phyloP scores from a whole-genome alignment of 73 alveolate genomes.

The Paraurostyla sp. region DNA sequence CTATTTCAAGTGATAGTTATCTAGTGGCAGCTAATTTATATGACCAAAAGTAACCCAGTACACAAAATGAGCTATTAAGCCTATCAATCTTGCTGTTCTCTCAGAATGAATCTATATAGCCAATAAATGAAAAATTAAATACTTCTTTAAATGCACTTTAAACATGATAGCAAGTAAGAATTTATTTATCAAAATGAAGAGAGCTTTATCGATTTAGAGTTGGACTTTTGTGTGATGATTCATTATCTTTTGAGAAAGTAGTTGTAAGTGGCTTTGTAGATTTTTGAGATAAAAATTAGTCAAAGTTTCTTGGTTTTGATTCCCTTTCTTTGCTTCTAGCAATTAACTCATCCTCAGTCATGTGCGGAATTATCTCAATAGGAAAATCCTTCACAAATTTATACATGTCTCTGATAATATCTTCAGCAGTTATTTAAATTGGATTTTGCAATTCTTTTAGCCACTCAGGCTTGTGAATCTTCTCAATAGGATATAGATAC shows the following conservation, averaged over 20 bases:
- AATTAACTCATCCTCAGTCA: slow-evolving; percentile 47
- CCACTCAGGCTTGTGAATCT: slow-evolving; percentile 25
- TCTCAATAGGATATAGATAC: slow-evolving; percentile 4
- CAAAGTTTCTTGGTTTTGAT: not conserved
- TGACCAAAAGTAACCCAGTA: slow-evolving; percentile 78
- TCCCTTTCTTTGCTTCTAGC: slow-evolving; percentile 18
- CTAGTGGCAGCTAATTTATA: slow-evolving; percentile 66
- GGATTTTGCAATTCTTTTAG: slow-evolving; percentile 65
- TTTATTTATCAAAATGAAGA: slow-evolving; percentile 23
- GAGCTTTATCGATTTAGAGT: not conserved
- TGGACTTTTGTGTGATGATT: not conserved
- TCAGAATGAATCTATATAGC: slow-evolving; percentile 39
- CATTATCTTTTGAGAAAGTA: not conserved
- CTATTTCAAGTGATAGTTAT: slow-evolving; percentile 51
- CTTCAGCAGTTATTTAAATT: slow-evolving; percentile 48
- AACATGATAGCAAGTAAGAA: slow-evolving; percentile 20
- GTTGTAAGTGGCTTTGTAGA: too few species aligned
- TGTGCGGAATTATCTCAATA: slow-evolving; percentile 59
- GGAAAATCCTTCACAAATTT: slow-evolving; percentile 71
- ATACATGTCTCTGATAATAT: slow-evolving; percentile 55
- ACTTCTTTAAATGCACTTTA: slow-evolving; percentile 36
- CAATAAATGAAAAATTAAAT: not conserved
- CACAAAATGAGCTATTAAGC: slow-evolving; percentile 66
- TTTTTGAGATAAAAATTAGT: not conserved
- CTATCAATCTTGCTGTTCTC: slow-evolving; percentile 65